Percentiles rank a stretch among this genome's conserved stretches.
phyloP scores from a whole-genome alignment of 768 basidiomycete genomes.

The Leccinum rimulosum region DNA sequence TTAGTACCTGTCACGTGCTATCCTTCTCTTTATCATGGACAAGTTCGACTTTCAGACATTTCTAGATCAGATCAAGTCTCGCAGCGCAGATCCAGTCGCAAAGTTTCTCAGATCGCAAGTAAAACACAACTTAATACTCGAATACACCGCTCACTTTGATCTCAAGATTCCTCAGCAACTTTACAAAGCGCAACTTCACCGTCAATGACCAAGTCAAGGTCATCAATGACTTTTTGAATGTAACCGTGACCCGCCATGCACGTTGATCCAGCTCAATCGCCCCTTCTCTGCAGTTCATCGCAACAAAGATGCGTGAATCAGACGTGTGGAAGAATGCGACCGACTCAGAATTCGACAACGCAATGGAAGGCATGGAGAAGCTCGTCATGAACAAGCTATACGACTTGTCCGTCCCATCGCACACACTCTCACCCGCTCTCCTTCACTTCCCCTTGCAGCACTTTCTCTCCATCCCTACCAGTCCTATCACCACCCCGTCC shows the following conservation, averaged over 20 bases:
- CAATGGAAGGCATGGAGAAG: conserved; percentile 99
- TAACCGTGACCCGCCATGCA: conserved; percentile 30
- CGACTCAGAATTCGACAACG: conserved; percentile 90
- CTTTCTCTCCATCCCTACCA: conserved; percentile 85
- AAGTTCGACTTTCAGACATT: conserved; percentile 93
- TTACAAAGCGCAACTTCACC: conserved; percentile 87
- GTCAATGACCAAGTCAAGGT: conserved; percentile 93
- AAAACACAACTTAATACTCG: not conserved
- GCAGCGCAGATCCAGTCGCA: conserved; percentile 86
- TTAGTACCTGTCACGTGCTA: not conserved
- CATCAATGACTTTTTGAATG: conserved; percentile 89
- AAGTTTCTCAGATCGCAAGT: conserved; percentile 94
- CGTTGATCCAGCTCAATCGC: conserved; percentile 11
- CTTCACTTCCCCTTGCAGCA: conserved; percentile 47
- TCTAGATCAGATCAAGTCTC: conserved; percentile 89
- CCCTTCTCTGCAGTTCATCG: conserved; percentile 69
- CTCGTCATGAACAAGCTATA: conserved; percentile 98
- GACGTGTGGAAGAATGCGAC: conserved; percentile 81
- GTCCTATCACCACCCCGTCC: conserved; percentile 64
- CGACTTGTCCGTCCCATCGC: conserved; percentile 70
- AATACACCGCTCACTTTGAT: not conserved
- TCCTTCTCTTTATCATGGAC: conserved; percentile 33
- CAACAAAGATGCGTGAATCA: conserved; percentile 77
- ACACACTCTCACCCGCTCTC: not conserved
- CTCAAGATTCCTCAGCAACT: conserved; percentile 86